Conservation (phyloP, 116 monocot genomes). For the Phalaenopsis hybrid region DNA sequence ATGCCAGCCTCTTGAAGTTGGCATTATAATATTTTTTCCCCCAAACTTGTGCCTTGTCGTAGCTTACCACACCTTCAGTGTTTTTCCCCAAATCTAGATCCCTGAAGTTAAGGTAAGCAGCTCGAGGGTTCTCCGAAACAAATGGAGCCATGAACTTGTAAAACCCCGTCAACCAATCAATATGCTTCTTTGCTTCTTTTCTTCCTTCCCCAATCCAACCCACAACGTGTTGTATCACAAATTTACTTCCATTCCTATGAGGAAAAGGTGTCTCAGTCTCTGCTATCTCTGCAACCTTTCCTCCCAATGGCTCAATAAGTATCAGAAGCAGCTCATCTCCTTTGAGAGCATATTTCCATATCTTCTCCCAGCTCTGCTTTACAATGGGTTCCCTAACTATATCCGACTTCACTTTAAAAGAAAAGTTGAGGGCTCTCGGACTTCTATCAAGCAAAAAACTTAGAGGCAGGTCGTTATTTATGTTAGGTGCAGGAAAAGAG, state of each 20-base stretch:
- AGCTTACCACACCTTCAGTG: not conserved
- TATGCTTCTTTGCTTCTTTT: not conserved
- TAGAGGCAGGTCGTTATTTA: not conserved
- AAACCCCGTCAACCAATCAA: slow-evolving; percentile 27
- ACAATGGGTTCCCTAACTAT: slow-evolving; percentile 23
- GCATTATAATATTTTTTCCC: slow-evolving; percentile 26
- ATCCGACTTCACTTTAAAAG: slow-evolving; percentile 43
- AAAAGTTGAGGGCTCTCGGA: not conserved
- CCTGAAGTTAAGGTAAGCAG: slow-evolving; percentile 43
- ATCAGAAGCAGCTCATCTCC: not conserved
- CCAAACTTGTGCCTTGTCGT: slow-evolving; percentile 22
- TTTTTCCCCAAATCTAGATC: slow-evolving; percentile 38
- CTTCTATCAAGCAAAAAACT: slow-evolving; percentile 16
- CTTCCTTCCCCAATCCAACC: slow-evolving; percentile 5
- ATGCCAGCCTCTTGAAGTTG: slow-evolving; percentile 30
- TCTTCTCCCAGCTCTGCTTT: slow-evolving; percentile 15
- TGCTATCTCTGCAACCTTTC: slow-evolving; percentile 24
- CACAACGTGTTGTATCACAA: slow-evolving; percentile 25
- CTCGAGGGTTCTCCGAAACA: slow-evolving; percentile 41
- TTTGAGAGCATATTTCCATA: slow-evolving; percentile 18
- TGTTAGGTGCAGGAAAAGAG: not conserved
- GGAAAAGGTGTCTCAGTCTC: slow-evolving; percentile 39
- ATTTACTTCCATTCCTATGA: slow-evolving; percentile 43
- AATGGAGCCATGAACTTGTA: slow-evolving; percentile 35
- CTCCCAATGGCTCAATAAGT: slow-evolving; percentile 34